Evolutionary conservation across 1,284 basidiomycete species (phyloP).

Genomic region (Papiliotrema terrestris): DNA sequence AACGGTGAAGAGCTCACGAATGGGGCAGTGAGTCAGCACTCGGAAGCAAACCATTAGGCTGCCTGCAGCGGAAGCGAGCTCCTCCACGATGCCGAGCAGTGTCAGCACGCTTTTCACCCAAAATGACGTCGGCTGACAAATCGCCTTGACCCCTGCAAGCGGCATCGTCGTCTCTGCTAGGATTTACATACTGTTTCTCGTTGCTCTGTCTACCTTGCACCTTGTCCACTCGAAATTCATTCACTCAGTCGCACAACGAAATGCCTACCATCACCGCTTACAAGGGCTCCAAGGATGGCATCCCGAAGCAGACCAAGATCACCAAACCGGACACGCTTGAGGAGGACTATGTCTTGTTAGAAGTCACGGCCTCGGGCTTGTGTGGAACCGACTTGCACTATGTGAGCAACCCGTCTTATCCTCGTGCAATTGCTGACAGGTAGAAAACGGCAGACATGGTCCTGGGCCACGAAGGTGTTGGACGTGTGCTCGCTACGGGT

Average conservation of each 20-base stretch:
- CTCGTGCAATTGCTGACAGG: background rate
- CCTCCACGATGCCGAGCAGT: too few species aligned
- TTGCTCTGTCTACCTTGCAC: too few species aligned
- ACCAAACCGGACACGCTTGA: constrained; percentile 10
- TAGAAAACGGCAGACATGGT: constrained; percentile 9
- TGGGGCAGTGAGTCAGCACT: too few species aligned
- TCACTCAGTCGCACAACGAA: too few species aligned
- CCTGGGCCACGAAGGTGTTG: constrained; percentile 16
- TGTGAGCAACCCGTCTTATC: background rate
- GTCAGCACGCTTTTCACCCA: too few species aligned
- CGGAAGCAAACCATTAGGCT: too few species aligned
- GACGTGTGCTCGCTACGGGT: constrained; percentile 9
- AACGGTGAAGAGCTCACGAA: too few species aligned
- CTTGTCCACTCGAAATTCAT: constrained; percentile 1
- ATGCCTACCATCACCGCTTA: constrained; percentile 18
- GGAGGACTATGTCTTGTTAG: constrained; percentile 9
- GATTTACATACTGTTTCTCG: too few species aligned
- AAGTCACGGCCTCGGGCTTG: constrained; percentile 14
- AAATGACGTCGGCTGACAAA: too few species aligned
- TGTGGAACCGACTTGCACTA: constrained; percentile 11
- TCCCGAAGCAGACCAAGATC: constrained; percentile 5
- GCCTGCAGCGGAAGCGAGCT: too few species aligned
- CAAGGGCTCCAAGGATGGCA: constrained; percentile 16
- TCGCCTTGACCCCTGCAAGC: too few species aligned
- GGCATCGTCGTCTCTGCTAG: too few species aligned